phyloP scores from a whole-genome alignment of 176 grass and related monocot genomes.

The Bromus sterilis region DNA sequence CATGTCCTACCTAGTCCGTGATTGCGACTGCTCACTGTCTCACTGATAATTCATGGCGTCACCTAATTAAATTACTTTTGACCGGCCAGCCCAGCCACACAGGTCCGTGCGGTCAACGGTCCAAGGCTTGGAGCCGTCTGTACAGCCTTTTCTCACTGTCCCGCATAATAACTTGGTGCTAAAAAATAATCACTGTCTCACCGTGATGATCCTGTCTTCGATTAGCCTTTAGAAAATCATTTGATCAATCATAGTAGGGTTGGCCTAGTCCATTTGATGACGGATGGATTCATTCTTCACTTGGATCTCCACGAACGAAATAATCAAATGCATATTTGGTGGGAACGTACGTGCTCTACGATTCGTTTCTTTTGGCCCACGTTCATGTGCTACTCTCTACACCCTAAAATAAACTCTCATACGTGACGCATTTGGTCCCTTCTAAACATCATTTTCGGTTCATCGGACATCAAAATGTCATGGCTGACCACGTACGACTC shows the following conservation, averaged over 20 bases:
- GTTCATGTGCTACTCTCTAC: not conserved
- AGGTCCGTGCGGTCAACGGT: not conserved
- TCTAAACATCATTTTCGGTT: too few species aligned
- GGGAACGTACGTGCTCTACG: not conserved
- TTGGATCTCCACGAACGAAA: not conserved
- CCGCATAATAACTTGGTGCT: too few species aligned
- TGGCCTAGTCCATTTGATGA: not conserved
- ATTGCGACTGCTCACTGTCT: not conserved
- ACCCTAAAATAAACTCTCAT: too few species aligned
- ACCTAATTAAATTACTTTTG: slow-evolving; percentile 19
- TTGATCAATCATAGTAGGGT: not conserved
- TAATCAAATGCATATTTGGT: too few species aligned
- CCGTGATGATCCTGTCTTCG: too few species aligned
- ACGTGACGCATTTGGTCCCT: too few species aligned
- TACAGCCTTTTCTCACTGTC: not conserved
- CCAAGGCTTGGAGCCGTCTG: not conserved
- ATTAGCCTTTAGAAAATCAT: not conserved
- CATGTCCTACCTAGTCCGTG: not conserved
- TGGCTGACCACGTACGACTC: too few species aligned
- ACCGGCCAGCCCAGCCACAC: not conserved
- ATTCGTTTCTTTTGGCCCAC: not conserved
- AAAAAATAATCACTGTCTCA: too few species aligned
- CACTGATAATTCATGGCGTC: not conserved
- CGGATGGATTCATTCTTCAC: not conserved
- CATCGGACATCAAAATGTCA: too few species aligned